A percentile compares a stretch with the other conserved stretches of the same genome.
Evolutionary conservation across 2,329 filamentous ascomycete species (phyloP).

Genomic region (Ceratocystis diversiconidia): DNA sequence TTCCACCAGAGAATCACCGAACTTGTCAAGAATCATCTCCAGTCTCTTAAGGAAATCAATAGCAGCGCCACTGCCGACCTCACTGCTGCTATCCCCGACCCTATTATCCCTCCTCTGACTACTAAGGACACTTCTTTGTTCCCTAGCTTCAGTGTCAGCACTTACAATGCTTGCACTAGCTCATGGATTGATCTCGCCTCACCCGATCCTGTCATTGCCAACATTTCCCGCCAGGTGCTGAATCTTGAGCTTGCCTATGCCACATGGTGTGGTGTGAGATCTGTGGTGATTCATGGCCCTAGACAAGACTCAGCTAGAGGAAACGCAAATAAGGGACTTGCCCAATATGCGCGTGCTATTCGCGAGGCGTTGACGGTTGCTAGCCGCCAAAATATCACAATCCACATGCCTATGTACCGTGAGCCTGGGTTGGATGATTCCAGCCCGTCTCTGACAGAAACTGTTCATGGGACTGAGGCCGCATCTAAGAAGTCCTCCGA

Average conservation of each 20-base stretch:
- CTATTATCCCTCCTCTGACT: constrained; percentile 53
- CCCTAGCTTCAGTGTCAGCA: constrained; percentile 53
- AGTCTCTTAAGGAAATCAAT: constrained; percentile 30
- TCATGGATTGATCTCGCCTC: constrained; percentile 88
- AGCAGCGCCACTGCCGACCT: constrained; percentile 28
- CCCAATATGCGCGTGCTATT: constrained; percentile 72
- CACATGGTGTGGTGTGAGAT: constrained; percentile 81
- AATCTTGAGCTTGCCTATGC: constrained; percentile 89
- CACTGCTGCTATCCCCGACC: constrained; percentile 38
- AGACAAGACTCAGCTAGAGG: constrained; percentile 44
- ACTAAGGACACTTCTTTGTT: constrained; percentile 65
- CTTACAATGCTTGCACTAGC: constrained; percentile 67
- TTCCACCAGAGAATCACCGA: constrained; percentile 56
- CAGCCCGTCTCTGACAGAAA: constrained; percentile 36
- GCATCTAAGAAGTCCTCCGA: constrained; percentile 31
- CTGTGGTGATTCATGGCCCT: constrained; percentile 70
- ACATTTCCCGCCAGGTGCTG: constrained; percentile 77
- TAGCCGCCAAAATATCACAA: constrained; percentile 61
- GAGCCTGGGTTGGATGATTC: constrained; percentile 46
- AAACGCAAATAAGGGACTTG: constrained; percentile 36
- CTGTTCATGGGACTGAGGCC: constrained; percentile 20
- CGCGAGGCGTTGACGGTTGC: constrained; percentile 64
- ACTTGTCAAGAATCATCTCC: constrained; percentile 43
- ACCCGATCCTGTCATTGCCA: constrained; percentile 64
- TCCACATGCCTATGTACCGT: constrained; percentile 74